A percentile compares a stretch with the other conserved stretches of the same genome.
Conservation (phyloP, 1,139 yeast genomes). For the Candida buenavistaensis region DNA sequence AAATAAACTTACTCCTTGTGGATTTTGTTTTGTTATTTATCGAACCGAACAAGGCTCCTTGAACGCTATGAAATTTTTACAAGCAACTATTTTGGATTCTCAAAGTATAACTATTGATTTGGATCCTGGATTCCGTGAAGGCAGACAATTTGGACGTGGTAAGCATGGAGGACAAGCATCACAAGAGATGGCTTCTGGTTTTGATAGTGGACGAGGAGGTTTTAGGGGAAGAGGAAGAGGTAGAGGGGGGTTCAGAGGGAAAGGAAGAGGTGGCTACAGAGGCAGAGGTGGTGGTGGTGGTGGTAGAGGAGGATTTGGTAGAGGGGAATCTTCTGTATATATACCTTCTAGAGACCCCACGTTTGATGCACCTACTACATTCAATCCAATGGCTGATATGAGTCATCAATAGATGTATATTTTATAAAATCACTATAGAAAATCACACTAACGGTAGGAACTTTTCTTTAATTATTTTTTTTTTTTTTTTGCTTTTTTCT, state of each 20-base stretch:
- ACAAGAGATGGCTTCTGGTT: slow-evolving; percentile 40
- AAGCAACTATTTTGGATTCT: slow-evolving; percentile 80
- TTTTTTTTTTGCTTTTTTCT: too few species aligned
- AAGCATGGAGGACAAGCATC: slow-evolving; percentile 79
- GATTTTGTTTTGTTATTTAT: slow-evolving; percentile 89
- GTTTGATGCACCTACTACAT: slow-evolving; percentile 18
- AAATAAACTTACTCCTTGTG: slow-evolving; percentile 87
- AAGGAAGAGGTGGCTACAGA: slow-evolving; percentile 40
- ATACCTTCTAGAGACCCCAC: slow-evolving; percentile 22
- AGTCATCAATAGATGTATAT: neutral
- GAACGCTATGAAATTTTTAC: slow-evolving; percentile 76
- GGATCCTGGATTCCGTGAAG: slow-evolving; percentile 94
- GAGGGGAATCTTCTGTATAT: slow-evolving; percentile 18
- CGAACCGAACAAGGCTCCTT: slow-evolving; percentile 67
- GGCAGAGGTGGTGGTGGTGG: slow-evolving; percentile 43
- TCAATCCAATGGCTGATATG: slow-evolving; percentile 16
- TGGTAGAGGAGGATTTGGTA: slow-evolving; percentile 12
- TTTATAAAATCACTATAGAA: neutral
- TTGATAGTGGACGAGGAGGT: slow-evolving; percentile 36
- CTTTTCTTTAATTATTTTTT: too few species aligned
- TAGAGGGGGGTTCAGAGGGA: slow-evolving; percentile 22
- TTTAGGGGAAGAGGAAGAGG: slow-evolving; percentile 32
- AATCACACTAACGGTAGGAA: neutral
- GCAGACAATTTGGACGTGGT: slow-evolving; percentile 94
- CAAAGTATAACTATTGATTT: slow-evolving; percentile 77